Percentiles rank a stretch among this genome's conserved stretches.
Evolutionary conservation across 2,329 filamentous ascomycete genomes (phyloP).

Genomic region (Fusarium sp.): DNA sequence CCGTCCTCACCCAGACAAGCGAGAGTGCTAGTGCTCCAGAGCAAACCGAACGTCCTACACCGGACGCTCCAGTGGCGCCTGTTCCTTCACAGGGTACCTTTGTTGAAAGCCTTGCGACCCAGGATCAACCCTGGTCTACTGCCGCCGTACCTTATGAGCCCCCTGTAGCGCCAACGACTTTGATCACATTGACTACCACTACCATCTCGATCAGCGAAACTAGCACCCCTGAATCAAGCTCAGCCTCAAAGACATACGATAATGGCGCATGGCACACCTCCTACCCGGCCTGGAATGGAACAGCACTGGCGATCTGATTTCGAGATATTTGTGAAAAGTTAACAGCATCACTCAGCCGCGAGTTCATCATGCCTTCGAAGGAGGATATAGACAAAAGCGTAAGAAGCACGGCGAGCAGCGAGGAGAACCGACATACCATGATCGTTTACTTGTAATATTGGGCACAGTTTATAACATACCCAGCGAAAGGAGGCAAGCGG

Average conservation of each 20-base stretch:
- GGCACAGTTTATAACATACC: slow-evolving; percentile 21
- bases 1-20: slow-evolving; percentile 9
- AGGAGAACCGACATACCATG: slow-evolving; percentile 14
- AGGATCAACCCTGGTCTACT: slow-evolving; percentile 13
- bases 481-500: slow-evolving; percentile 36
- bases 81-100: slow-evolving; percentile 8
- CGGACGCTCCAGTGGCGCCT: background rate
- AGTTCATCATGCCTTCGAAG: background rate
- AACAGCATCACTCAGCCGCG: background rate
- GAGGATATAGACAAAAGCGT: background rate
- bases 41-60: slow-evolving; percentile 2
- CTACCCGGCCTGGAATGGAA: slow-evolving; percentile 56
- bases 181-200: slow-evolving; percentile 13
- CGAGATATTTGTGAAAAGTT: slow-evolving; percentile 10
- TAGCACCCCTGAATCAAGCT: slow-evolving; percentile 12
- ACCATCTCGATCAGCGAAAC: slow-evolving; percentile 11
- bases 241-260: slow-evolving; percentile 47
- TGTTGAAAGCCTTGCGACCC: background rate
- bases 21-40: background rate
- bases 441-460: slow-evolving; percentile 18
- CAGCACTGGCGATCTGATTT: slow-evolving; percentile 28
- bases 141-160: background rate
- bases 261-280: slow-evolving; percentile 57
- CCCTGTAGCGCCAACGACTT: slow-evolving; percentile 20
- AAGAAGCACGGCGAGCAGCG: slow-evolving; percentile 17